phyloP scores from a whole-genome alignment of 2,329 filamentous ascomycete species.

The Cordyceps fumosorosea region DNA sequence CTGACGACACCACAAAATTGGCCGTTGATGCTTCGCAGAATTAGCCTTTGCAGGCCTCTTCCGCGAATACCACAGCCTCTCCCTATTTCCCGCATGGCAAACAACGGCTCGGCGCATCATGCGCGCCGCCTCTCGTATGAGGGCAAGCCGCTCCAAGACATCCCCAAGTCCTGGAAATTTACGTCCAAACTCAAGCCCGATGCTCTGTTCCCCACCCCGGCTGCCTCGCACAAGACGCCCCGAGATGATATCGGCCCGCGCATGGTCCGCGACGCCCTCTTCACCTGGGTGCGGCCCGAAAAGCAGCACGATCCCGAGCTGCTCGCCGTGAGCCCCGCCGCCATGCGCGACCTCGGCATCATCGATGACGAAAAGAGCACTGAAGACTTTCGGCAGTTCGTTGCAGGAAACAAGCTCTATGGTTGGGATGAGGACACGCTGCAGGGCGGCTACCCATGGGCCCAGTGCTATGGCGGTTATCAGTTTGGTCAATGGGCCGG shows the following conservation, averaged over 20 bases:
- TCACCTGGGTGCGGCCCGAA: conserved; percentile 85
- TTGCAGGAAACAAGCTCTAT: conserved; percentile 75
- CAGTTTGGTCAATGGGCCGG: conserved; percentile 86
- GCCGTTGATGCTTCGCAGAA: conserved; percentile 12
- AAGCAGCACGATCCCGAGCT: conserved; percentile 66
- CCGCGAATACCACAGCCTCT: background rate
- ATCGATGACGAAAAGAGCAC: conserved; percentile 59
- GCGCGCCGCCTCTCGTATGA: conserved; percentile 14
- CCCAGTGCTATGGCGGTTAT: conserved; percentile 90
- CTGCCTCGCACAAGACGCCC: conserved; percentile 72
- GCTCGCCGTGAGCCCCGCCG: conserved; percentile 70
- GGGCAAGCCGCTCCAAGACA: conserved; percentile 41
- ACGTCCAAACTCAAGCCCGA: conserved; percentile 69
- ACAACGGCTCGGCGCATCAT: background rate
- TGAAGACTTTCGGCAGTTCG: conserved; percentile 67
- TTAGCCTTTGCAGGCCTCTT: conserved; percentile 5
- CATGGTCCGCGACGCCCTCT: conserved; percentile 77
- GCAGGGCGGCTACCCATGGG: conserved; percentile 86
- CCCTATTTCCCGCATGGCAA: conserved; percentile 8
- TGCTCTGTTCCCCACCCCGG: conserved; percentile 69
- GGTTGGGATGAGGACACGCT: conserved; percentile 65
- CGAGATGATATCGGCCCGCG: conserved; percentile 72
- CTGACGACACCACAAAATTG: background rate
- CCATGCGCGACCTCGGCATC: conserved; percentile 76
- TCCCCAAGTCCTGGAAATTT: conserved; percentile 61